Percentiles rank a stretch among this genome's conserved stretches.
Conservation (phyloP, 2,329 filamentous ascomycete species). For the Sporothrix mexicana region DNA sequence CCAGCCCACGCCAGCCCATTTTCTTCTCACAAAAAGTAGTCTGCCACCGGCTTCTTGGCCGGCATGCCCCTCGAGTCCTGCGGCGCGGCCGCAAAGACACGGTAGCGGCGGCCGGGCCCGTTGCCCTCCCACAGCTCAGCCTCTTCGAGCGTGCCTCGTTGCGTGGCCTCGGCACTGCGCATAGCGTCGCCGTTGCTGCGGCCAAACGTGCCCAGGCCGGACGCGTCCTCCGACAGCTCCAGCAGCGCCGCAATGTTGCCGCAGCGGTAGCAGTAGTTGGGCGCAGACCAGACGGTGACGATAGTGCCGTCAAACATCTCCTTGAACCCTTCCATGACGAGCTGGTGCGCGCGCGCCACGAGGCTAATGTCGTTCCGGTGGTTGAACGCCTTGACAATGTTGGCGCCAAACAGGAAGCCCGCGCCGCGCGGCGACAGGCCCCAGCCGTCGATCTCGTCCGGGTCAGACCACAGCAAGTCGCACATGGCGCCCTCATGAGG, state of each 20-base stretch:
- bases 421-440: constrained; percentile 91
- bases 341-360: constrained; percentile 91
- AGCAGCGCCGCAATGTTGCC: constrained; percentile 95
- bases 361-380: constrained; percentile 89
- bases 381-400: constrained; percentile 97
- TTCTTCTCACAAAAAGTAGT: constrained; percentile 78
- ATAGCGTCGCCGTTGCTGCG: constrained; percentile 72
- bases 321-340: constrained; percentile 99
- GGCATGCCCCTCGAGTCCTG: constrained; percentile 98
- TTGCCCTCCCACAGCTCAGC: constrained; percentile 52
- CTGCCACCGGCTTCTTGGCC: constrained; percentile 95
- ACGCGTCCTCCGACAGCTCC: constrained; percentile 86
- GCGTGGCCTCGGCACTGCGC: constrained; percentile 48
- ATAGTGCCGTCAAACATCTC: constrained; percentile 98
- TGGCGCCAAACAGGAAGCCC: constrained; percentile 92
- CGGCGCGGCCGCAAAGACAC: constrained; percentile 94
- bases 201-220: constrained; percentile 72
- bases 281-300: constrained; percentile 98
- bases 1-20: too few species aligned
- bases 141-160: constrained; percentile 56
- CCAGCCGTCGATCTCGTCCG: constrained; percentile 98
- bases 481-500: constrained; percentile 99
- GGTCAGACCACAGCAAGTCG: constrained; percentile 96
- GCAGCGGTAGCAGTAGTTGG: constrained; percentile 96
- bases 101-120: constrained; percentile 86